Base-by-base conservation (phyloP, 805 yeast species). In the Ogataea neopini region DNA sequence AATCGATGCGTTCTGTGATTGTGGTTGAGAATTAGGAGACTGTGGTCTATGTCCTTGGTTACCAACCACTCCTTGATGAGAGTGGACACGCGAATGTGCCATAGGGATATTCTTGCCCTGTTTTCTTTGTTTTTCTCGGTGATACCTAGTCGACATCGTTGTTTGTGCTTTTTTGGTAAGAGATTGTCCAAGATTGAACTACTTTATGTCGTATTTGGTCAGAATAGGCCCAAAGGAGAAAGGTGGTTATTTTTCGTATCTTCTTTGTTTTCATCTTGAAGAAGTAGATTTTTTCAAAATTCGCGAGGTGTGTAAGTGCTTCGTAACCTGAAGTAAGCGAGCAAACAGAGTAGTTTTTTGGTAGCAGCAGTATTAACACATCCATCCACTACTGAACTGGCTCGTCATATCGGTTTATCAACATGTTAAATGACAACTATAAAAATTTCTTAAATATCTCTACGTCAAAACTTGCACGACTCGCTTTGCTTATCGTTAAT, bases 1-100 rank as follows among this genome's bases (percentile, higher is more conserved):
- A 32, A 62, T 49, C 9, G 66, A 58, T 28, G 53, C 50, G 33
- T 54, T 53, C 29, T 54, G 54, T 20, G 48, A 54, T n/a, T 49
- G 59, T 20, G 48, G 50, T 23, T 49, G 59, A 15, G 50, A 49
- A 33, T 30, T 45, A 6, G 45, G 48, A 13, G 52, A 51, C 29
- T 47, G 58, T n/a, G 48, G 41, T 37, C 43, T 44, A 35, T 32
- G 48, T 29, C 49, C 56, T 28, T 48, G 51, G 33, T 43, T 44
- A 6, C 51, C 54, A 44, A 45, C 46, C 9, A 45, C 36, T 34
- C 41, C 34, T n/a, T 46, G 52, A 15, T 49, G 55, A 9, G 43
- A 43, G 23, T 46, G 50, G 28, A 43, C 47, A n/a, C 47, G 55
- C 22, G 51, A 41, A 20, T 52, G 49, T n/a, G 49, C 43, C 45